Percentiles rank a stretch among this genome's conserved stretches.
Evolutionary conservation across 257 asterid genomes (phyloP).

Genomic region (Ehretia macrophylla): DNA sequence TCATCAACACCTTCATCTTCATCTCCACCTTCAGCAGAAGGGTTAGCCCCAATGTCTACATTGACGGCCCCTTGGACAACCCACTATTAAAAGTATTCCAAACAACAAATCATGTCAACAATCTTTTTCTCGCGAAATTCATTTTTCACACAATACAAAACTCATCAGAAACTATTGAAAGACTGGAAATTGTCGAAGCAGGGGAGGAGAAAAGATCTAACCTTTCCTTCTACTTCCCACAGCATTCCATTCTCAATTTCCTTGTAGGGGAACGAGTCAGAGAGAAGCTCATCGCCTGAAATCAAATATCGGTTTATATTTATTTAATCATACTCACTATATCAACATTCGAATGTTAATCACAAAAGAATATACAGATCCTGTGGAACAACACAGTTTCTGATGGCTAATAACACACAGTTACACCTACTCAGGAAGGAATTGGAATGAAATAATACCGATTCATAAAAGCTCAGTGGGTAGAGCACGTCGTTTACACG

Average conservation of each 20-base stretch:
- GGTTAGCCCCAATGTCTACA: conserved; percentile 67
- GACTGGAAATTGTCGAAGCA: not conserved
- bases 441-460: too few species aligned
- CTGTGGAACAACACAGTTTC: too few species aligned
- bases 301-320: not conserved
- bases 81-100: conserved; percentile 36
- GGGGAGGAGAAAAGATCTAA: not conserved
- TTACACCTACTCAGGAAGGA: too few species aligned
- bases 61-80: conserved; percentile 51
- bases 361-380: not conserved
- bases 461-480: too few species aligned
- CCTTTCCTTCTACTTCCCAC: conserved; percentile 76
- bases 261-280: conserved; percentile 51
- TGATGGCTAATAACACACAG: too few species aligned
- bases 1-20: conserved; percentile 66
- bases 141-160: not conserved
- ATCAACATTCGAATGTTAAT: not conserved
- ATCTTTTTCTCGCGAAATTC: not conserved
- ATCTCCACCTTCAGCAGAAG: conserved; percentile 64
- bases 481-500: too few species aligned
- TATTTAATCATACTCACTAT: not conserved
- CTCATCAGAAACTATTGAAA: not conserved
- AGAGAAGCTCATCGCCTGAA: conserved; percentile 66
- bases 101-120: not conserved
- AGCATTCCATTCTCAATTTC: conserved; percentile 49